A percentile compares a stretch with the other conserved stretches of the same genome.
Conservation (phyloP, 805 yeast genomes). For the Kazachstania martiniae region DNA sequence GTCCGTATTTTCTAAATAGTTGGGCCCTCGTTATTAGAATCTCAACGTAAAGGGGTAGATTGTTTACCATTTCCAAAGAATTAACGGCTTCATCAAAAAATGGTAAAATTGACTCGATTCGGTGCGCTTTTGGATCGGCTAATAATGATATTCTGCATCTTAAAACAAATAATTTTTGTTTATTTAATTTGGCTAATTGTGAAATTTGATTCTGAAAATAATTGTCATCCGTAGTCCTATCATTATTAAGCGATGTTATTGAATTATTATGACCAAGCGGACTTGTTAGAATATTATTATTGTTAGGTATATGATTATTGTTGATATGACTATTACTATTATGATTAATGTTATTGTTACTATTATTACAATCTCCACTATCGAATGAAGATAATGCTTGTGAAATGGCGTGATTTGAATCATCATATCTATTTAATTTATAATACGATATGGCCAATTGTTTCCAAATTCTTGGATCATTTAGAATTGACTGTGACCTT, state of each 20-base stretch:
- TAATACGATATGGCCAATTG: slow-evolving; percentile 16
- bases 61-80: slow-evolving; percentile 5
- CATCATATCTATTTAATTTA: slow-evolving; percentile 13
- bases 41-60: slow-evolving; percentile 9
- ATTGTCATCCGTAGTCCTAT: not conserved
- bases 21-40: slow-evolving; percentile 16
- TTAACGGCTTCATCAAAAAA: slow-evolving; percentile 10
- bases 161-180: slow-evolving; percentile 6
- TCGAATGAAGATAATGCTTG: slow-evolving; percentile 5
- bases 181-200: not conserved
- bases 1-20: slow-evolving; percentile 9
- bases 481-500: slow-evolving; percentile 5
- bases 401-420: slow-evolving; percentile 14
- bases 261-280: not conserved
- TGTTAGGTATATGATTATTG: not conserved
- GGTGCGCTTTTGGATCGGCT: slow-evolving; percentile 5
- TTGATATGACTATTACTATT: not conserved
- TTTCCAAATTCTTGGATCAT: slow-evolving; percentile 14
- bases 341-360: not conserved
- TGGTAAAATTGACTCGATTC: slow-evolving; percentile 6
- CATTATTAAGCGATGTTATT: not conserved
- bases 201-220: too few relatives aligned
- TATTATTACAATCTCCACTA: not conserved
- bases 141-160: slow-evolving; percentile 12
- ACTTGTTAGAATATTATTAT: not conserved